Conservation (phyloP, 1,139 yeast genomes). For the Candida sp. region DNA sequence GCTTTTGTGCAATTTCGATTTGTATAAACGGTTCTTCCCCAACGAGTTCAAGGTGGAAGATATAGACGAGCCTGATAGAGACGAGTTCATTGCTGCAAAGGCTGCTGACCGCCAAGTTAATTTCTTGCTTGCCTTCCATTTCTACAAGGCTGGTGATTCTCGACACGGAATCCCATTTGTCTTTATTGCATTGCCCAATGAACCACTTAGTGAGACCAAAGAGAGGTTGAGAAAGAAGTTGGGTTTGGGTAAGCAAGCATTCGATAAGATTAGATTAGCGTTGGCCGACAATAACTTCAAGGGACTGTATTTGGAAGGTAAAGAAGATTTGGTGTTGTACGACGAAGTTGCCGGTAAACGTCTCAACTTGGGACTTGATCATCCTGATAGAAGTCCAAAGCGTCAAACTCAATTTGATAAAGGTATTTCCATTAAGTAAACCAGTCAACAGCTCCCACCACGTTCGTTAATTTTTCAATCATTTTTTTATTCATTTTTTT, state of each 20-base stretch:
- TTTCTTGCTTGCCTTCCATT: constrained; percentile 65
- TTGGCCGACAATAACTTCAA: constrained; percentile 48
- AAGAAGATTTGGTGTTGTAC: constrained; percentile 56
- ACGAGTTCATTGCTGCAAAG: constrained; percentile 34
- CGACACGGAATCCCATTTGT: constrained; percentile 92
- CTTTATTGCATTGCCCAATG: constrained; percentile 69
- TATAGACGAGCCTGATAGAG: constrained; percentile 23
- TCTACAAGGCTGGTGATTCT: constrained; percentile 68
- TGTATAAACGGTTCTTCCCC: constrained; percentile 32
- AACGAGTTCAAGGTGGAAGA: constrained; percentile 8
- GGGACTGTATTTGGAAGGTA: constrained; percentile 56
- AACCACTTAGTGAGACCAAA: constrained; percentile 66
- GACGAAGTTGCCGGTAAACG: constrained; percentile 53
- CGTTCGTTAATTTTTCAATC: constrained; percentile 1
- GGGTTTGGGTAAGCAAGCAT: constrained; percentile 82
- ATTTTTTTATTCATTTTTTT: constrained; percentile 2
- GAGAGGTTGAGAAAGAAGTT: constrained; percentile 67
- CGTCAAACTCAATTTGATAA: constrained; percentile 55
- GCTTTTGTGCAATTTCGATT: constrained; percentile 40
- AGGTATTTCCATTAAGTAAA: constrained; percentile 56
- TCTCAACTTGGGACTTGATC: constrained; percentile 75
- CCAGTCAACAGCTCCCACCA: background rate
- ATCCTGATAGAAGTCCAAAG: constrained; percentile 72
- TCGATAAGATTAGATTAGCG: constrained; percentile 74
- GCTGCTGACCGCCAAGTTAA: constrained; percentile 41